phyloP scores from a whole-genome alignment of 345 rosid genomes.

The Triadica sebifera region DNA sequence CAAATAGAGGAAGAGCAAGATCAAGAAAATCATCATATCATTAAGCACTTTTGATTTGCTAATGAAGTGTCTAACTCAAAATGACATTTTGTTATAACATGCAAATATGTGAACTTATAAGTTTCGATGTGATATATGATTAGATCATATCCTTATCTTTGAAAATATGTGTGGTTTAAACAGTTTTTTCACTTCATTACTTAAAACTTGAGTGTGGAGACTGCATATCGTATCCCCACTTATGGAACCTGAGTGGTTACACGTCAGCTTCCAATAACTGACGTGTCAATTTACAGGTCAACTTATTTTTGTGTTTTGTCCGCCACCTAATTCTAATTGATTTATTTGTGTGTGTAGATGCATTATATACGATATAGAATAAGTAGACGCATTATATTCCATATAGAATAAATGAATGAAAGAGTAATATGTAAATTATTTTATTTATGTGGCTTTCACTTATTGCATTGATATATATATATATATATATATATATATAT shows the following conservation, averaged over 20 bases:
- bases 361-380: background rate
- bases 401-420: no score
- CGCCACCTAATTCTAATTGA: background rate
- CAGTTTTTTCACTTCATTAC: background rate
- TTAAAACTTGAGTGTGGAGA: background rate
- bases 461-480: no score
- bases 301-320: constrained; percentile 1
- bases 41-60: background rate
- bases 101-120: background rate
- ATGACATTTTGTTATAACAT: background rate
- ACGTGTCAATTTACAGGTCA: constrained; percentile 5
- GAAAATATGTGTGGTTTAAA: background rate
- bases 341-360: no score
- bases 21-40: background rate
- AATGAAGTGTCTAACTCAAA: background rate
- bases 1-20: no score
- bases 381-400: background rate
- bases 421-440: no score
- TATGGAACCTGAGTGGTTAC: background rate
- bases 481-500: no score
- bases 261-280: constrained; percentile 1
- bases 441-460: no score
- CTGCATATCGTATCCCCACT: background rate
- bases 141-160: constrained; percentile 4
- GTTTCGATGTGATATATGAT: background rate